These are phyloP conservation scores for Aspergillus terreus DNA, from an alignment of 2,329 filamentous ascomycete species.

Conservation along the genomic window DNA sequence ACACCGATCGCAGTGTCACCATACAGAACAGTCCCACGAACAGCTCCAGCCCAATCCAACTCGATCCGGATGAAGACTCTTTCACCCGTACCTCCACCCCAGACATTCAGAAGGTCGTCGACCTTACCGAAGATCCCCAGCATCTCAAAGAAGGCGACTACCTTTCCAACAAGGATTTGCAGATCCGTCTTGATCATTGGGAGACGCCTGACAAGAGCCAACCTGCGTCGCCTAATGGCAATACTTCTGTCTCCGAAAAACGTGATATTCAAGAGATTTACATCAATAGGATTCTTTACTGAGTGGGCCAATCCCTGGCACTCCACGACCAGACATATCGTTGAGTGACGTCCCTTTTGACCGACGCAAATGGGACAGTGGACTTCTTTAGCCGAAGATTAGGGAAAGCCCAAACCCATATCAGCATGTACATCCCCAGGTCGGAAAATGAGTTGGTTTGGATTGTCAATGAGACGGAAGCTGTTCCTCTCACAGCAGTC, in stretches of 20 bases:
- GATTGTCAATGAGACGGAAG: constrained; percentile 36
- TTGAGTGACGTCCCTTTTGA: constrained; percentile 33
- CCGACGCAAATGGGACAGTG: constrained; percentile 11
- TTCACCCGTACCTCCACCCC: background rate
- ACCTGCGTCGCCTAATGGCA: too few relatives aligned
- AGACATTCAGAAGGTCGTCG: background rate
- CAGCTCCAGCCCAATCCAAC: background rate
- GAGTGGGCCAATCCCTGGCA: constrained; percentile 32
- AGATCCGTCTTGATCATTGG: background rate
- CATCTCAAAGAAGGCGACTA: background rate
- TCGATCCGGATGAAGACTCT: background rate
- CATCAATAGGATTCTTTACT: constrained; percentile 21
- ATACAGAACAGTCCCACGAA: background rate
- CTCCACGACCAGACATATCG: constrained; percentile 39
- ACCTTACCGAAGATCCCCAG: background rate
- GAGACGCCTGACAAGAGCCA: background rate
- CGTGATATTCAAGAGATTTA: constrained; percentile 12
- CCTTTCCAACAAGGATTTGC: background rate
- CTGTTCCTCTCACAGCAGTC: constrained; percentile 41
- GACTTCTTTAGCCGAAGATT: constrained; percentile 39
- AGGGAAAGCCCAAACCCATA: constrained; percentile 27
- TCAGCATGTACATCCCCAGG: constrained; percentile 31
- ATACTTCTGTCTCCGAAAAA: background rate
- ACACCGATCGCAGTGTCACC: background rate
- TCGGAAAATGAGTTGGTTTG: constrained; percentile 46